These are phyloP conservation scores for Sordariomycetes sp. DNA, from an alignment of 2,329 filamentous ascomycete genomes.

Conservation along the genomic window DNA sequence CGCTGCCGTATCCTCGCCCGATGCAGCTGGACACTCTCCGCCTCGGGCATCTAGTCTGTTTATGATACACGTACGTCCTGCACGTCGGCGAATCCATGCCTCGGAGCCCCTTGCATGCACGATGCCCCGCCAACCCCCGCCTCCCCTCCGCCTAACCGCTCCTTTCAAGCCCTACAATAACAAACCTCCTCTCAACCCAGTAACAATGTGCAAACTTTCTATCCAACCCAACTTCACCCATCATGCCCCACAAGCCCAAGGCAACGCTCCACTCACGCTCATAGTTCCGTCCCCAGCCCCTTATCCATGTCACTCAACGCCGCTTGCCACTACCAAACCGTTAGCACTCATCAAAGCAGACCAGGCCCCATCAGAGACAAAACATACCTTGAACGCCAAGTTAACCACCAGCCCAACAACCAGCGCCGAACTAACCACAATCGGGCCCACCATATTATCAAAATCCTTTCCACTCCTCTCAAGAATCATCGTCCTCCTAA, in stretches of 20 bases:
- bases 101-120: not conserved
- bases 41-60: not conserved
- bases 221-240: not conserved
- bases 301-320: not conserved
- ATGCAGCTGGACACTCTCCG: not conserved
- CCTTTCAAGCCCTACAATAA: not conserved
- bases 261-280: not conserved
- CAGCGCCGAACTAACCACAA: slow-evolving; percentile 70
- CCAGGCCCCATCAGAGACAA: not conserved
- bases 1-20: not conserved
- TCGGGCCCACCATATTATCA: slow-evolving; percentile 74
- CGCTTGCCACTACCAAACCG: not conserved
- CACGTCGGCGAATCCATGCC: not conserved
- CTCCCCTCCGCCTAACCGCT: not conserved
- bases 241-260: not conserved
- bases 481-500: slow-evolving; percentile 64
- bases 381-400: slow-evolving; percentile 69
- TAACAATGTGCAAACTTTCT: not conserved
- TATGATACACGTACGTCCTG: not conserved
- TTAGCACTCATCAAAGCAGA: not conserved
- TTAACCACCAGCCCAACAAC: slow-evolving; percentile 72
- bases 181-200: not conserved
- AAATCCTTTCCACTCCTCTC: slow-evolving; percentile 85
- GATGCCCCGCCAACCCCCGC: not conserved
- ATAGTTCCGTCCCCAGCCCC: not conserved